Evolutionary conservation across 257 asterid genomes (phyloP).

Genomic region (Sherardia arvensis): DNA sequence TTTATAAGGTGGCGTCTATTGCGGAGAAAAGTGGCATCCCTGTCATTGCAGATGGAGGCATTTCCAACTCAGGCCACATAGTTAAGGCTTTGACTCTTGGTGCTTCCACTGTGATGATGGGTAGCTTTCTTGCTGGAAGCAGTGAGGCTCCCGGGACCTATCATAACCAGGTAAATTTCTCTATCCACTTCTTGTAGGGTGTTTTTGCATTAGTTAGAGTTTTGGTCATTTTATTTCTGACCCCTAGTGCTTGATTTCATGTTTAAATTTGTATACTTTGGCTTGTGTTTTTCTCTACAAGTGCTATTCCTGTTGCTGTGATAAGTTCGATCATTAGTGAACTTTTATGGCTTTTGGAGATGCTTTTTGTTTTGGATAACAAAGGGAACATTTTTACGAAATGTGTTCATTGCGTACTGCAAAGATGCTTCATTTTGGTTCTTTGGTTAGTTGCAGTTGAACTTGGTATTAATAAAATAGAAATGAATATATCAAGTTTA

Average conservation of each 20-base stretch:
- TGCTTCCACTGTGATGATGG: constrained; percentile 91
- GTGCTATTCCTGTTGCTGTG: not conserved
- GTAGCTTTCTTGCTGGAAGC: constrained; percentile 92
- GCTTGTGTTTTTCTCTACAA: not conserved
- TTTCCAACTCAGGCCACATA: constrained; percentile 89
- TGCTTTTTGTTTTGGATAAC: not conserved
- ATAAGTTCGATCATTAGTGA: no score
- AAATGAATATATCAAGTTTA: not conserved
- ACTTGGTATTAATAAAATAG: no score
- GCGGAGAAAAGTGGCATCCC: constrained; percentile 69
- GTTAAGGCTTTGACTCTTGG: constrained; percentile 87
- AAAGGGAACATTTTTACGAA: not conserved
- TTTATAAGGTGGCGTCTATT: constrained; percentile 77
- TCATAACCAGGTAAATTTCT: constrained; percentile 45
- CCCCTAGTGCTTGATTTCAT: not conserved
- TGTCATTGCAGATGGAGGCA: constrained; percentile 91
- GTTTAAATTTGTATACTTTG: not conserved
- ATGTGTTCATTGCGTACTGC: not conserved
- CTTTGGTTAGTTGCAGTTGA: not conserved
- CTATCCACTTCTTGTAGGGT: not conserved
- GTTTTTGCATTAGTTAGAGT: not conserved
- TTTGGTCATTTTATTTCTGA: not conserved
- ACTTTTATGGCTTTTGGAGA: not conserved
- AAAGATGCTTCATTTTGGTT: no score
- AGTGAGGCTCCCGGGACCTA: constrained; percentile 80